Percentiles rank a stretch among this genome's conserved stretches.
Evolutionary conservation across 768 basidiomycete genomes (phyloP).

Genomic region (Mrakia frigida): DNA sequence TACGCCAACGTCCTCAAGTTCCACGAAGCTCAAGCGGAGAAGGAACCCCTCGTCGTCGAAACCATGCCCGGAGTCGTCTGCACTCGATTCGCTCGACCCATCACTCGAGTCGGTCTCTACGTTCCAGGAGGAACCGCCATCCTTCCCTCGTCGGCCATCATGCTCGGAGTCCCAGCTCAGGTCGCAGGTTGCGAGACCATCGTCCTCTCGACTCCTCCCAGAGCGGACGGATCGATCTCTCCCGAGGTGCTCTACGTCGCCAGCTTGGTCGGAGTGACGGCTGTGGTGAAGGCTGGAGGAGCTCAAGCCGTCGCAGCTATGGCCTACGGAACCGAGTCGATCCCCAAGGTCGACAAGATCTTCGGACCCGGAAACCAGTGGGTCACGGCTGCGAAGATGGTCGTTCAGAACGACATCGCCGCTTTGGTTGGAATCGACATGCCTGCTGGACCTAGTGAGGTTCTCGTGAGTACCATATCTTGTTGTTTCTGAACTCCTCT

Average conservation of each 20-base stretch:
- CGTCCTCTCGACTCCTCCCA: constrained; percentile 92
- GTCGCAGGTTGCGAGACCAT: constrained; percentile 91
- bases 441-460: constrained; percentile 97
- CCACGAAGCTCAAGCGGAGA: constrained; percentile 60
- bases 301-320: constrained; percentile 93
- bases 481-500: background rate
- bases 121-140: constrained; percentile 96
- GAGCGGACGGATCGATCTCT: constrained; percentile 83
- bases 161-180: constrained; percentile 96
- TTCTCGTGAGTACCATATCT: constrained; percentile 61
- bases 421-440: constrained; percentile 96
- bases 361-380: constrained; percentile 99
- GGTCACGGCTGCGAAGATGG: constrained; percentile 99
- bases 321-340: constrained; percentile 91
- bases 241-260: constrained; percentile 98
- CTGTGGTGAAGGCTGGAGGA: constrained; percentile 89
- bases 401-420: constrained; percentile 96
- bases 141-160: constrained; percentile 90
- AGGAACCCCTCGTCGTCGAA: constrained; percentile 64
- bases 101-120: constrained; percentile 91
- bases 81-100: constrained; percentile 89
- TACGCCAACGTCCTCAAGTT: constrained; percentile 71
- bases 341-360: constrained; percentile 98
- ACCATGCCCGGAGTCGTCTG: constrained; percentile 98
- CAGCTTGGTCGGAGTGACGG: constrained; percentile 78